phyloP scores from a whole-genome alignment of 2,329 filamentous ascomycete genomes.

The Arthrobotrys megalospora region DNA sequence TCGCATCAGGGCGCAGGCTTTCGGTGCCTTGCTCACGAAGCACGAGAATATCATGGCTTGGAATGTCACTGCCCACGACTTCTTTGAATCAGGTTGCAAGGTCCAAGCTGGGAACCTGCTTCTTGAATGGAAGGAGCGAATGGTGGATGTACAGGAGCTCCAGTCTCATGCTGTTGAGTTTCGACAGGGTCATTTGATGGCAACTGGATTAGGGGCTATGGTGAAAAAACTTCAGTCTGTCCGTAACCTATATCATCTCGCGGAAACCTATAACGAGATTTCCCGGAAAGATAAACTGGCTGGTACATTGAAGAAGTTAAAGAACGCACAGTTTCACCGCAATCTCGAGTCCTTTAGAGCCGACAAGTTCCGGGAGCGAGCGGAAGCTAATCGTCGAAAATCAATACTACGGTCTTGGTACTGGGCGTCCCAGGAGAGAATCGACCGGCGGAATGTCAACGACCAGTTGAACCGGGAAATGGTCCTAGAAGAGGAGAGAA shows the following conservation, averaged over 20 bases:
- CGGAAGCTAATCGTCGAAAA: slow-evolving; percentile 42
- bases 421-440: slow-evolving; percentile 37
- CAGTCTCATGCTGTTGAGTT: slow-evolving; percentile 33
- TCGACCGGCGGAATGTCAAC: slow-evolving; percentile 42
- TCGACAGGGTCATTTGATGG: slow-evolving; percentile 31
- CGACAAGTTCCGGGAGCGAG: slow-evolving; percentile 49
- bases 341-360: slow-evolving; percentile 50
- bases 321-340: slow-evolving; percentile 45
- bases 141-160: slow-evolving; percentile 27
- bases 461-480: slow-evolving; percentile 57
- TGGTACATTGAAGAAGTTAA: slow-evolving; percentile 42
- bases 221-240: slow-evolving; percentile 40
- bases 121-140: slow-evolving; percentile 33
- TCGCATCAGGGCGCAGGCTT: slow-evolving; percentile 42
- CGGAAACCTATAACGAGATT: slow-evolving; percentile 58
- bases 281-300: slow-evolving; percentile 48
- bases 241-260: slow-evolving; percentile 49
- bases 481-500: slow-evolving; percentile 38
- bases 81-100: slow-evolving; percentile 52
- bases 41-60: slow-evolving; percentile 26
- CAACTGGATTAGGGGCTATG: slow-evolving; percentile 18
- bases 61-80: slow-evolving; percentile 43
- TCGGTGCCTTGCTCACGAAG: slow-evolving; percentile 32
- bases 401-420: slow-evolving; percentile 44
- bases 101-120: slow-evolving; percentile 44